phyloP scores from a whole-genome alignment of 1,284 basidiomycete genomes.

The Neonothopanus nambi region DNA sequence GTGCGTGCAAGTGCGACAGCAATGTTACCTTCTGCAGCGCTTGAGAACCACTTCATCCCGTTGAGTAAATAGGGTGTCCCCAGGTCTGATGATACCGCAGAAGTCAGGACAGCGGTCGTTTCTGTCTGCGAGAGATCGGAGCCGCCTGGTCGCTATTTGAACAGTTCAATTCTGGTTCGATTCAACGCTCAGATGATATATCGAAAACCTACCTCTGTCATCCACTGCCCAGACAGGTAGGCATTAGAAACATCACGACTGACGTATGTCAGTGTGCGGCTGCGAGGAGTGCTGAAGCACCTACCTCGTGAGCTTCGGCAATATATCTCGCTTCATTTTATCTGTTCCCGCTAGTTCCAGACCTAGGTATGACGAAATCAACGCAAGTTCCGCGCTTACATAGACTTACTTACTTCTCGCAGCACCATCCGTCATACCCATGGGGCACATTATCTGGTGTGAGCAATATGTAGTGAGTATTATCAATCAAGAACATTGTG shows the following conservation, averaged over 20 bases:
- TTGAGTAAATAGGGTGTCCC: conserved; percentile 57
- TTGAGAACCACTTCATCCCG: conserved; percentile 85
- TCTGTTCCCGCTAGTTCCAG: no score
- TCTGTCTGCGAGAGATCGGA: conserved; percentile 78
- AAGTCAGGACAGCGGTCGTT: conserved; percentile 52
- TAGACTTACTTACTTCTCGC: conserved; percentile 40
- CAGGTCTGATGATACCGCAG: conserved; percentile 32
- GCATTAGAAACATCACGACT: no score
- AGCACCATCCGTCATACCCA: conserved; percentile 78
- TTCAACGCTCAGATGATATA: no score
- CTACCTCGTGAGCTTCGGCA: no score
- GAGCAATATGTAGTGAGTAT: no score
- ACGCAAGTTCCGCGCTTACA: neutral
- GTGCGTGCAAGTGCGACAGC: conserved; percentile 74
- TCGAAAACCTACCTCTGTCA: no score
- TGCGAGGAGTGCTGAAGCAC: no score
- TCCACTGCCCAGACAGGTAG: no score
- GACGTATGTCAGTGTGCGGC: no score
- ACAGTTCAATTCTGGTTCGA: conserved; percentile 61
- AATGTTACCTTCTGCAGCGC: conserved; percentile 75
- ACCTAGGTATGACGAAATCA: no score
- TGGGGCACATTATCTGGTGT: conserved; percentile 60
- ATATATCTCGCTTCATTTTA: no score
- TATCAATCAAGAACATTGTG: conserved; percentile 1
- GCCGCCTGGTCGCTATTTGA: conserved; percentile 69